Evolutionary conservation across 2,329 filamentous ascomycete genomes (phyloP), one percentile per base, ranked within the genome.

Genomic region (Salinomyces thailandicus): DNA sequence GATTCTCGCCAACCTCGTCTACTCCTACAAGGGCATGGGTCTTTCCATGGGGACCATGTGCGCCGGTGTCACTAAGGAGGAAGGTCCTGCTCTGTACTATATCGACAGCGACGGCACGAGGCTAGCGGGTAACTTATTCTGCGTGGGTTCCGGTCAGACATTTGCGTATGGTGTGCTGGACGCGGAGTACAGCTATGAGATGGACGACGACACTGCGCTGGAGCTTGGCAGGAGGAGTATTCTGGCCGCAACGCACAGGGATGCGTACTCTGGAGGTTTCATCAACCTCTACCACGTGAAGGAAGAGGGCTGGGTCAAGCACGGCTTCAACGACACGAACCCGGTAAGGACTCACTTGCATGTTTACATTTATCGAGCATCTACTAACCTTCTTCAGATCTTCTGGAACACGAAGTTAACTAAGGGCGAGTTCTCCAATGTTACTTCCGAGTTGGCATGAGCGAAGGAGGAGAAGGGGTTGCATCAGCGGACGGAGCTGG

Each of bases 41-140:
- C 69, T 98, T 55, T 93, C 85, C 61, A 98, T 98, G 91, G 91
- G 91, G 52, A 98, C 91, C 57, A 98, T 98, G 91, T 94, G 91
- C 64, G 89, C 91, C 22, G 91, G 91, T 57, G 91, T 98, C 49
- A 91, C 91, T 47, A 81, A 85, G 50, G 81, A 89, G 66, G 89
- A 96, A 71, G 91, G 91, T 8, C 91, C 91, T 17, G 91, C 91
- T 27, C 81, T 98, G 43, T 98, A 98, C 76, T 98, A 98, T 68
- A 93, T 98, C 65, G 91, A 98, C 69, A 87, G 81, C 47, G 91
- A 98, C 66, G 91, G 91, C 59, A 96, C 91, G 15, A 76, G 91
- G 36, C 74, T 98, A 41, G 69, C 85, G 14, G 91, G 91, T 33
- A 95, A 98, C 70, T 72, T 98, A 44, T 98, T 98, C 73, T 98